Base-by-base conservation (phyloP, 176 grass and related monocot genomes). In the Musa itinerans region DNA sequence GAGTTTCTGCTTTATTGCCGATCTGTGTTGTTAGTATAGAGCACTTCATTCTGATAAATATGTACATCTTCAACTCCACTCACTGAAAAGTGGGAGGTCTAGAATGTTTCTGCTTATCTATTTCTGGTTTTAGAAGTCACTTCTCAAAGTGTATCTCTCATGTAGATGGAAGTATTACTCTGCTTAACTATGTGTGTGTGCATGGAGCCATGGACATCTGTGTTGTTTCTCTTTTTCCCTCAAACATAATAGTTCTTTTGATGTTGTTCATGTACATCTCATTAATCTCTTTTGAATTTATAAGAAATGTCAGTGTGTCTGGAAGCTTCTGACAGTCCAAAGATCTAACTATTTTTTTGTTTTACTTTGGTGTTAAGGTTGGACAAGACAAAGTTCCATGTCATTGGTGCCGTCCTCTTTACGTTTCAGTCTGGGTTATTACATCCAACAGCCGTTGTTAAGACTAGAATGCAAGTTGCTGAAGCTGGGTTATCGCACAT, bases 381-480 rank as follows among this genome's bases (percentile, higher is more conserved):
- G 80, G 93, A 96, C 83, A 96, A 96, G 87, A 93, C 88, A 1
- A 89, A 70, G 80, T 97, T 97, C 70, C 93, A 97, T 79, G 73
- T 89, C 66, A 98, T 91, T 8, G 95, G 95, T 50, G 90, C 95
- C 11, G 13, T 93, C 51, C 84, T 98, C 34, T 98, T 98, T 69
- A 98, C 95, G 0, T 80, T 80, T 8, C 95, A 98, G 78, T 91
- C 93, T 87, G 88, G 95, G 43, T 59, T 72, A 74, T 80, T 98
- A 76, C 90, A 98, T 65, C 95, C 95, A 9, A 98, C 86, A 54
- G 75, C 95, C 29, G 88, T 98, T 69, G 88, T 93, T 65, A 98
- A 98, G 83, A 98, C 95, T 19, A 84, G 95, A 68, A 91, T 98
- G 88, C 95, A 98, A 84, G 90, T 98, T 29, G 88, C 84, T 8